Evolutionary conservation across 2,329 filamentous ascomycete genomes (phyloP).

Genomic region (Myriosclerotinia scirpicola): DNA sequence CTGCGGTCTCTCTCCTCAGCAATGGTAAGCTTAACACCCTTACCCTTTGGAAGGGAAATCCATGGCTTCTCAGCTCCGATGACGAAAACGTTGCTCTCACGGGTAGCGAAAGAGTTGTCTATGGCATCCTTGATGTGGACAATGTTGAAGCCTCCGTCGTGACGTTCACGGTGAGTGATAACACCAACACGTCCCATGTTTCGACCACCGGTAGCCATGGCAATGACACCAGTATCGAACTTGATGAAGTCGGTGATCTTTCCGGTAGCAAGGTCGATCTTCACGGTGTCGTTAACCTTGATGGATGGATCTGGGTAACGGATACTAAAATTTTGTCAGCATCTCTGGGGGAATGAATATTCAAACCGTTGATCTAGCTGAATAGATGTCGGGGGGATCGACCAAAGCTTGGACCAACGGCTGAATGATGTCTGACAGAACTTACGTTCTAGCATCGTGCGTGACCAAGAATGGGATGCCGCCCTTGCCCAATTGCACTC

Average conservation of each 20-base stretch:
- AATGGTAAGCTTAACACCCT: constrained; percentile 99
- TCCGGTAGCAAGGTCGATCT: constrained; percentile 95
- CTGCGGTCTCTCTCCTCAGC: constrained; percentile 99
- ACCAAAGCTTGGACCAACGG: constrained; percentile 99
- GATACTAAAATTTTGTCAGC: constrained; percentile 64
- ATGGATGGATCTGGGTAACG: constrained; percentile 97
- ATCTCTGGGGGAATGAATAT: constrained; percentile 36
- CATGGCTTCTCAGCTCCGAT: constrained; percentile 98
- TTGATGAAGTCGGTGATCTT: constrained; percentile 98
- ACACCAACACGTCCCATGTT: constrained; percentile 99
- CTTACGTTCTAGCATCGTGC: constrained; percentile 99
- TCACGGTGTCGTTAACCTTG: constrained; percentile 99
- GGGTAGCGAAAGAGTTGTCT: constrained; percentile 99
- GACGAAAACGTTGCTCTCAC: constrained; percentile 99
- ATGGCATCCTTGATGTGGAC: constrained; percentile 99
- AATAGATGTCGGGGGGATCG: constrained; percentile 45
- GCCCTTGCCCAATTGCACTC: constrained; percentile 97
- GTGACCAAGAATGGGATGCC: constrained; percentile 99
- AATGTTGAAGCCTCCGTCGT: constrained; percentile 99
- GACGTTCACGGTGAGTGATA: constrained; percentile 99
- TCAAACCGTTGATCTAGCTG: constrained; percentile 42
- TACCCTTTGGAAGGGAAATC: constrained; percentile 99
- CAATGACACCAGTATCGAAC: constrained; percentile 97
- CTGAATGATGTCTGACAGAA: constrained; percentile 98
- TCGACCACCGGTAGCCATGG: constrained; percentile 98